Percentiles rank a stretch among this genome's conserved stretches.
Evolutionary conservation across 352 stramenopile genomes (phyloP).

Genomic region (Pythium biforme): DNA sequence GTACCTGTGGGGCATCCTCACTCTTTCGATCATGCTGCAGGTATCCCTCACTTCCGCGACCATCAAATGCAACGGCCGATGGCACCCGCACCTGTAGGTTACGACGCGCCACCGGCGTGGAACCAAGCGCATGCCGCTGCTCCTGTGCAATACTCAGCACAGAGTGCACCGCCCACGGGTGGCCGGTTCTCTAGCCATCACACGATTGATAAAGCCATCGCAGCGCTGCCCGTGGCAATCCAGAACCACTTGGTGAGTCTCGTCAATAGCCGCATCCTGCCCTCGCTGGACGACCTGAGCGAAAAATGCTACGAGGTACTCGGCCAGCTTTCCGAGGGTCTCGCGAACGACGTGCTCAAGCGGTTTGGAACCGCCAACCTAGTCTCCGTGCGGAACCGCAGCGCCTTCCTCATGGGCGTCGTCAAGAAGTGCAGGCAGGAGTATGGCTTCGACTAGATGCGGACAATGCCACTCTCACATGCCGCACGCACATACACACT

Average conservation of each 20-base stretch:
- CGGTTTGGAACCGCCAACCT: slow-evolving; percentile 76
- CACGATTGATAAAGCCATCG: slow-evolving; percentile 30
- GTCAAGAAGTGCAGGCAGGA: slow-evolving; percentile 79
- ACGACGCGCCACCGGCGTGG: slow-evolving; percentile 8
- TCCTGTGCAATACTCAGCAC: neutral
- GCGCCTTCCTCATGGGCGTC: slow-evolving; percentile 78
- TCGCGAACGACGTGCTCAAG: slow-evolving; percentile 74
- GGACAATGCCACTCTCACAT: neutral
- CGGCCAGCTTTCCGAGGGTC: slow-evolving; percentile 62
- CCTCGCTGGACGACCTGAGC: slow-evolving; percentile 69
- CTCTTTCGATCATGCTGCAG: slow-evolving; percentile 16
- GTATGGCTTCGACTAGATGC: slow-evolving; percentile 56
- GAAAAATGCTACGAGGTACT: slow-evolving; percentile 84
- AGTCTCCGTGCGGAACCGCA: slow-evolving; percentile 70
- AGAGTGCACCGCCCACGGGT: neutral
- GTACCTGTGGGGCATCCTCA: neutral
- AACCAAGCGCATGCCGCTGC: neutral
- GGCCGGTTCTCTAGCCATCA: slow-evolving; percentile 27
- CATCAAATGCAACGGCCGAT: slow-evolving; percentile 1
- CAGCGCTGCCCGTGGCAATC: slow-evolving; percentile 52
- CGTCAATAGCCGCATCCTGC: slow-evolving; percentile 48
- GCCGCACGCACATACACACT: neutral
- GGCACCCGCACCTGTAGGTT: slow-evolving; percentile 5
- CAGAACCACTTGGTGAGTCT: slow-evolving; percentile 69
- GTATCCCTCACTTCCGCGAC: slow-evolving; percentile 7